Evolutionary conservation across 352 stramenopile species (phyloP).

Genomic region (Phytopythium delawarense): DNA sequence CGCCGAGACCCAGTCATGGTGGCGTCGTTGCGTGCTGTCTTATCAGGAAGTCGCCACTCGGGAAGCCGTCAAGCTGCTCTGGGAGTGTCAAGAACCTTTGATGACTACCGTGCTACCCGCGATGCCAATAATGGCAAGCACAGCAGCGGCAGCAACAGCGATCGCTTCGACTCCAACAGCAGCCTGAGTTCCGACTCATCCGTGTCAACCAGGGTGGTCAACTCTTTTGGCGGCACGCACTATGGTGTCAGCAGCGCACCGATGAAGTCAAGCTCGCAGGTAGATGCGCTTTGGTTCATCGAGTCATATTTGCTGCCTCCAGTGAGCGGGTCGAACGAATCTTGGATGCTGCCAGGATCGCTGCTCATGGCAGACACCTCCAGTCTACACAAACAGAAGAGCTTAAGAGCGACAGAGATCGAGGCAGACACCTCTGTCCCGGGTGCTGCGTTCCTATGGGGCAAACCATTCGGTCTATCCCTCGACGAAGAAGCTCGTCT

Average conservation of each 20-base stretch:
- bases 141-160: neutral
- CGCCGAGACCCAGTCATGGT: slow-evolving; percentile 32
- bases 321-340: slow-evolving; percentile 17
- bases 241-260: neutral
- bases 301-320: slow-evolving; percentile 50
- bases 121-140: neutral
- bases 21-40: slow-evolving; percentile 25
- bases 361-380: slow-evolving; percentile 20
- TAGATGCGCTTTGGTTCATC: slow-evolving; percentile 42
- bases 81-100: neutral
- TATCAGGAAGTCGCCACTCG: slow-evolving; percentile 5
- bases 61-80: neutral
- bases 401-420: neutral
- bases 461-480: slow-evolving; percentile 50
- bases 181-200: slow-evolving; percentile 5
- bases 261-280: slow-evolving; percentile 3
- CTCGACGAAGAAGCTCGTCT: slow-evolving; percentile 55
- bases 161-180: slow-evolving; percentile 4
- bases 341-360: slow-evolving; percentile 29
- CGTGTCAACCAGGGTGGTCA: neutral
- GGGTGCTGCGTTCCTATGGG: slow-evolving; percentile 60
- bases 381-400: slow-evolving; percentile 7
- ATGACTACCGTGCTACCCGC: neutral
- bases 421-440: slow-evolving; percentile 16
- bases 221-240: slow-evolving; percentile 1